Evolutionary conservation across 495 filamentous ascomycete species (phyloP).

Genomic region (Aspergillus taichungensis): DNA sequence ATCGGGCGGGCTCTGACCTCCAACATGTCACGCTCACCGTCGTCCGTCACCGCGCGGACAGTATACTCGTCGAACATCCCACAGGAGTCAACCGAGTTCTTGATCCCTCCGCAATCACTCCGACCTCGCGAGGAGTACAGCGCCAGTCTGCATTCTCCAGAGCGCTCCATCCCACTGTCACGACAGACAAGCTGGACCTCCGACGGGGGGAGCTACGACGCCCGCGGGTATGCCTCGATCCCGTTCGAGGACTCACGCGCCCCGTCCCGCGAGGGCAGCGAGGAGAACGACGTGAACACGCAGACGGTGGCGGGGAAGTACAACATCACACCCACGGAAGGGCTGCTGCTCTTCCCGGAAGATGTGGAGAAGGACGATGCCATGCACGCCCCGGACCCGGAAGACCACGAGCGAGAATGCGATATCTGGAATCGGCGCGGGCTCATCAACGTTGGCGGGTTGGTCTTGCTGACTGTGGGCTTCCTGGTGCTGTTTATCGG

Average conservation of each 20-base stretch:
- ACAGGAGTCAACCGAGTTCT: constrained; percentile 49
- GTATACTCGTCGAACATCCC: constrained; percentile 14
- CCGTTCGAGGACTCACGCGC: constrained; percentile 49
- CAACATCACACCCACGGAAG: constrained; percentile 65
- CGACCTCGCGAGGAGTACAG: constrained; percentile 37
- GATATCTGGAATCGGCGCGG: constrained; percentile 62
- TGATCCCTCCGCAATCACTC: constrained; percentile 47
- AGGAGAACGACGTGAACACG: constrained; percentile 60
- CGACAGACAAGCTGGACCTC: constrained; percentile 56
- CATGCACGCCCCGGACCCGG: constrained; percentile 62
- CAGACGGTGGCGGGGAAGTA: constrained; percentile 74
- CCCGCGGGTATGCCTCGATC: constrained; percentile 29
- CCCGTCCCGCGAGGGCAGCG: constrained; percentile 53
- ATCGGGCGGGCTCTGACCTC: constrained; percentile 15
- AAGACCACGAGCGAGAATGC: constrained; percentile 57
- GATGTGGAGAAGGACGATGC: constrained; percentile 75
- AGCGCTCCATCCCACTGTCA: constrained; percentile 33
- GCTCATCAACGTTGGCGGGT: constrained; percentile 56
- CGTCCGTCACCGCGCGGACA: constrained; percentile 13
- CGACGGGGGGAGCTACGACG: constrained; percentile 46
- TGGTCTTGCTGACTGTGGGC: constrained; percentile 52
- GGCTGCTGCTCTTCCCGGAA: constrained; percentile 61
- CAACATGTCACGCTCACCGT: constrained; percentile 4
- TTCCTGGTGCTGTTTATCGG: constrained; percentile 62
- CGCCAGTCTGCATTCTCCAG: constrained; percentile 31